Evolutionary conservation across 495 filamentous ascomycete genomes (phyloP).

Genomic region (Thermochaetoides thermophila): DNA sequence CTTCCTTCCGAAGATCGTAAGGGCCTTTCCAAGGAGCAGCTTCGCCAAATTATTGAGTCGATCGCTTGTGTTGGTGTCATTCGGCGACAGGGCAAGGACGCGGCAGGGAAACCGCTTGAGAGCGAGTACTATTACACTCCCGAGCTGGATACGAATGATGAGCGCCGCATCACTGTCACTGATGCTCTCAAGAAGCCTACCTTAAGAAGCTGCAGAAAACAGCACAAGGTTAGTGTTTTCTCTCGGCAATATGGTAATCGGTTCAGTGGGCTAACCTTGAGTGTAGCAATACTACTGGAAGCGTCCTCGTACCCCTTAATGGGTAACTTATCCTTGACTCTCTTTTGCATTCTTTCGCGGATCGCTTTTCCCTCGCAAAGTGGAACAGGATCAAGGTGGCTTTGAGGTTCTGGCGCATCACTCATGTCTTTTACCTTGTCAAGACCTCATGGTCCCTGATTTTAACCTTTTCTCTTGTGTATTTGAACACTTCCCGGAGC

Average conservation of each 20-base stretch:
- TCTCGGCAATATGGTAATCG: too few species aligned
- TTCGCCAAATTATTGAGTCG: conserved; percentile 54
- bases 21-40: conserved; percentile 41
- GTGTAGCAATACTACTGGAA: conserved; percentile 88
- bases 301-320: conserved; percentile 46
- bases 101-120: conserved; percentile 83
- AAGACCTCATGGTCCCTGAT: too few species aligned
- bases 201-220: conserved; percentile 74
- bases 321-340: too few species aligned
- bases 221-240: conserved; percentile 70
- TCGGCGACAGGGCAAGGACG: conserved; percentile 82
- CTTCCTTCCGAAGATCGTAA: conserved; percentile 53
- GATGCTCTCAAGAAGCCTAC: conserved; percentile 76
- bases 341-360: too few species aligned
- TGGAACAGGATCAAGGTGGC: too few species aligned
- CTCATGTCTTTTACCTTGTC: too few species aligned
- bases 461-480: too few species aligned
- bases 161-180: conserved; percentile 68
- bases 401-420: too few species aligned
- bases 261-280: conserved; percentile 2
- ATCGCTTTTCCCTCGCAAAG: too few species aligned
- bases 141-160: conserved; percentile 69
- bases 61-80: conserved; percentile 77
- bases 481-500: too few species aligned
- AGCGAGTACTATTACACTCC: conserved; percentile 97